Evolutionary conservation across 2,329 filamentous ascomycete species (phyloP).

Genomic region (Fusarium papillatum): DNA sequence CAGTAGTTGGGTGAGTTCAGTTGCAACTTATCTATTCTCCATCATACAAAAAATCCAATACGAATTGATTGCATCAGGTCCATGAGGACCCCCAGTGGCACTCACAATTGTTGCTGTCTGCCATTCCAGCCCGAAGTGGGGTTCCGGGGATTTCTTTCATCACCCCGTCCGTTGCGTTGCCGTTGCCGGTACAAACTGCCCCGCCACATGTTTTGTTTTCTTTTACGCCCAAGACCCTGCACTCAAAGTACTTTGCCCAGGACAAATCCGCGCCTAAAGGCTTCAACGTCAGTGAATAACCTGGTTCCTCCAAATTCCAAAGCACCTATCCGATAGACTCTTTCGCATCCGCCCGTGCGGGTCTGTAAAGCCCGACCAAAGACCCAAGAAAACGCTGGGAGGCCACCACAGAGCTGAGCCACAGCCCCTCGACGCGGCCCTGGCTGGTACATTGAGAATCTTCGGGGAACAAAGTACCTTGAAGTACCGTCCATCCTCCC

Average conservation of each 20-base stretch:
- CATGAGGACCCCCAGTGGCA: background rate
- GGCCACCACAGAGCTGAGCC: constrained; percentile 41
- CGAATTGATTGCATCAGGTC: background rate
- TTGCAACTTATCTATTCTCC: background rate
- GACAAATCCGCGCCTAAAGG: background rate
- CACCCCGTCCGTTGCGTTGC: background rate
- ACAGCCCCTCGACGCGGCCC: constrained; percentile 42
- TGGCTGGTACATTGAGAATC: constrained; percentile 9
- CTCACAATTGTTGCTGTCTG: background rate
- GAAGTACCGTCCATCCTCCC: constrained; percentile 16
- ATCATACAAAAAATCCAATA: background rate
- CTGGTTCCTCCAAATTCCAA: background rate
- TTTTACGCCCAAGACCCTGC: constrained; percentile 20
- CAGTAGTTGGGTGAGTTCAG: background rate
- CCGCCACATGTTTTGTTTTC: constrained; percentile 43
- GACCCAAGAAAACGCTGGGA: constrained; percentile 7
- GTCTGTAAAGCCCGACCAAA: background rate
- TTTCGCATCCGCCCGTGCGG: background rate
- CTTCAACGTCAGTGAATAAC: background rate
- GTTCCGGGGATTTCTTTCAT: constrained; percentile 26
- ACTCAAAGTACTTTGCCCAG: background rate
- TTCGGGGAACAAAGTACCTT: constrained; percentile 23
- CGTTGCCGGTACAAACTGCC: constrained; percentile 37
- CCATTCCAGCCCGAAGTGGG: constrained; percentile 27
- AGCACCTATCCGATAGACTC: background rate